A percentile compares a stretch with the other conserved stretches of the same genome.
phyloP scores from a whole-genome alignment of 116 monocot species.

The Zostera marina region DNA sequence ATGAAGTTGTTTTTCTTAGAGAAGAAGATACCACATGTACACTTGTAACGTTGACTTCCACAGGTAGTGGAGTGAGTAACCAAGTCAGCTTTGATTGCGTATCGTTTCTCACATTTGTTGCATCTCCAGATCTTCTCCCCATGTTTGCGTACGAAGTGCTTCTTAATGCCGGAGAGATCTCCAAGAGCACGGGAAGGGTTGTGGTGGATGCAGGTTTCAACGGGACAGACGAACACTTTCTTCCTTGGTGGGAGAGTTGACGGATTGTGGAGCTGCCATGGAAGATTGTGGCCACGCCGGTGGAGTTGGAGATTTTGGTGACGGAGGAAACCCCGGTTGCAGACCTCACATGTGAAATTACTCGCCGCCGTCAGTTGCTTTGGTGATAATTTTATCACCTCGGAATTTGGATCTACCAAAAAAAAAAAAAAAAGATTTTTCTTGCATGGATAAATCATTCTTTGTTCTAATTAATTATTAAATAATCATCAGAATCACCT shows the following conservation, averaged over 20 bases:
- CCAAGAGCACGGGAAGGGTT: constrained; percentile 88
- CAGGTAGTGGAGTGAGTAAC: constrained; percentile 92
- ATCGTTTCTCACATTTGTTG: constrained; percentile 89
- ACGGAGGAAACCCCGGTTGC: constrained; percentile 26
- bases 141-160: constrained; percentile 89
- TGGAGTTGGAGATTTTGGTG: constrained; percentile 42
- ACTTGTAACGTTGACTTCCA: constrained; percentile 89
- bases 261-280: constrained; percentile 19
- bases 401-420: constrained; percentile 24
- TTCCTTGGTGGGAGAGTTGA: constrained; percentile 6
- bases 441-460: too few species aligned
- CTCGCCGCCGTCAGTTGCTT: constrained; percentile 21
- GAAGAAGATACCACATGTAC: constrained; percentile 71
- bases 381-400: constrained; percentile 31
- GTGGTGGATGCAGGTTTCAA: constrained; percentile 93
- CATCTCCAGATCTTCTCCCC: constrained; percentile 99
- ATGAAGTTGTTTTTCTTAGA: constrained; percentile 25
- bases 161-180: constrained; percentile 96
- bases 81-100: constrained; percentile 93
- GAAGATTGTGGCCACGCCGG: constrained; percentile 38
- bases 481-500: too few species aligned
- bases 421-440: too few species aligned
- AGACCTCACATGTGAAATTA: constrained; percentile 28
- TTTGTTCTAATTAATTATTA: too few species aligned
- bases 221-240: constrained; percentile 82